Evolutionary conservation across 345 rosid genomes (phyloP).

Genomic region (Camelina sativa): DNA sequence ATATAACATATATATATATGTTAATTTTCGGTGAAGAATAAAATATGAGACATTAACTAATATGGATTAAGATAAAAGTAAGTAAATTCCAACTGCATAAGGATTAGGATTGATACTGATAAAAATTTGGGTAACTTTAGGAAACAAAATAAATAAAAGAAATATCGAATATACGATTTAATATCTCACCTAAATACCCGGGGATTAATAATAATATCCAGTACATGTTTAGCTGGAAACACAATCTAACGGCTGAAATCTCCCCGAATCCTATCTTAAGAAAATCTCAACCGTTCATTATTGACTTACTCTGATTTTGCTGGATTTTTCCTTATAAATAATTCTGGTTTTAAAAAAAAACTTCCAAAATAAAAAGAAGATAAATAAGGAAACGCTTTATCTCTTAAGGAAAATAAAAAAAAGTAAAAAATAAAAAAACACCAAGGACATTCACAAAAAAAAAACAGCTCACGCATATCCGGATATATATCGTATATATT

Average conservation of each 20-base stretch:
- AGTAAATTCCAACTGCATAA: constrained; percentile 11
- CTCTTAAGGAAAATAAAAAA: not conserved
- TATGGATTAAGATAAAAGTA: constrained; percentile 13
- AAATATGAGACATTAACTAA: not conserved
- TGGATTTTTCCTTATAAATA: constrained; percentile 30
- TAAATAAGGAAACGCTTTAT: constrained; percentile 34
- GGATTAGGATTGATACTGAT: constrained; percentile 13
- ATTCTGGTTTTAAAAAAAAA: not conserved
- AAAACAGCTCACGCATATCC: constrained; percentile 33
- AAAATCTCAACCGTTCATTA: constrained; percentile 21
- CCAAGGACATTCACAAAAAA: constrained; percentile 15
- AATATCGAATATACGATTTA: not conserved
- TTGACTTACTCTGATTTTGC: constrained; percentile 27
- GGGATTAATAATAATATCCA: constrained; percentile 23
- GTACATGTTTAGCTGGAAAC: constrained; percentile 30
- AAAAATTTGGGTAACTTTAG: not conserved
- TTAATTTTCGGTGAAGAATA: not conserved
- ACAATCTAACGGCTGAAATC: constrained; percentile 38
- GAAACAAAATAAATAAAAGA: not conserved
- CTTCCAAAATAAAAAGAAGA: constrained; percentile 27
- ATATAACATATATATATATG: not conserved
- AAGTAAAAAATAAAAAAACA: constrained; percentile 1
- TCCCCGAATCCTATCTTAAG: not conserved
- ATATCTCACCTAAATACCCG: not conserved
- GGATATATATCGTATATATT: constrained; percentile 13